Base-by-base conservation (phyloP, 805 yeast genomes). In the Candida vartiovaarae region DNA sequence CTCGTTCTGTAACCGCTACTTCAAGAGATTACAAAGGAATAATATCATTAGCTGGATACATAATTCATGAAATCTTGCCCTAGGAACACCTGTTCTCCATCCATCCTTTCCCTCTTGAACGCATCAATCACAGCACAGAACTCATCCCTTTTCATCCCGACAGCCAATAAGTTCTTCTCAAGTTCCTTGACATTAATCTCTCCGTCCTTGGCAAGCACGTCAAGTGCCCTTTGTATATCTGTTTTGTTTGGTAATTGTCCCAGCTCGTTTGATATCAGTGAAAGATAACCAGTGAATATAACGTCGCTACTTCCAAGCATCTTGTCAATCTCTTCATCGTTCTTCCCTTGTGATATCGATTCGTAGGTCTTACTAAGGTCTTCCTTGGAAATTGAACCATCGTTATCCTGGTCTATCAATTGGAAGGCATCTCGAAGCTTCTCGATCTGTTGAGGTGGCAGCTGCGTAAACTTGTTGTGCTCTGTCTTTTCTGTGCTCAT, bases 321-420 rank as follows among this genome's bases (percentile, higher is more conserved):
- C 10, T 55, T 43, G 1, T 63, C 53, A 4, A 82, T 53, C 11
- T 74, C 70, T 0, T 64, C 62, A 8, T 72, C 73, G 4, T 63
- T 55, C 3, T 64, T 57, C 2, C 63, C 64, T 38, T 75, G 71
- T 1, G 82, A 84, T 11, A 82, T 50, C 8, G 75, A 72, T 34
- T 72, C 66, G 48, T 78, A 71, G 15, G 82, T 68, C 24, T 72
- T 68, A 33, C 64, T 66, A 42, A 90, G 55, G 60, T 85, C 93
- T 1, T 67, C 60, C 29, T 62, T 56, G 1, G 82, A 66, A 36
- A 85, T 78, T 4, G 62, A 57, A 2, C 88, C 87, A 55, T 89
- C 95, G 26, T 82, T 79, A 48, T 90, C 91, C 32, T 83, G 83
- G 57, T 90, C 96, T 6, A 90, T 76, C 52, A 86, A 61, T 28